Percentiles rank a stretch among this genome's conserved stretches.
Evolutionary conservation across 805 yeast species (phyloP).

Genomic region (Candida wancherniae): DNA sequence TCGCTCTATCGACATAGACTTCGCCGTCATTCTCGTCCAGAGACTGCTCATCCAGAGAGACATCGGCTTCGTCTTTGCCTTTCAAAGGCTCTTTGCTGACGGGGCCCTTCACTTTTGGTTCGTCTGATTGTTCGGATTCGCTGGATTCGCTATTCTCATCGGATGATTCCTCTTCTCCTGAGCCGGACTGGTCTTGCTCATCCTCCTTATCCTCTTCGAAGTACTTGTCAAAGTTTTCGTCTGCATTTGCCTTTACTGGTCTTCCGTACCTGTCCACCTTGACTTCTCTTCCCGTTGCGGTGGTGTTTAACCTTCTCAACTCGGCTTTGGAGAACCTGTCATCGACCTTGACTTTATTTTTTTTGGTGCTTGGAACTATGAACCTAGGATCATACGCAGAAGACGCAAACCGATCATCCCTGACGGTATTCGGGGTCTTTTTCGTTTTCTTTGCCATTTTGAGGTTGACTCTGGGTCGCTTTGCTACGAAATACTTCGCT

Average conservation of each 20-base stretch:
- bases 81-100: conserved; percentile 9
- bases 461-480: not conserved
- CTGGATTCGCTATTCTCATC: conserved; percentile 18
- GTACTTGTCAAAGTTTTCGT: conserved; percentile 47
- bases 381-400: conserved; percentile 89
- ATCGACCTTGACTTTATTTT: conserved; percentile 74
- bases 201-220: conserved; percentile 44
- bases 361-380: conserved; percentile 63
- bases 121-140: conserved; percentile 3
- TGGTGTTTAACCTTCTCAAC: conserved; percentile 43
- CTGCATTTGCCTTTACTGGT: conserved; percentile 43
- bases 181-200: conserved; percentile 11
- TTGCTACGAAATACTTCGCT: too few relatives aligned
- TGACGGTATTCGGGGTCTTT: conserved; percentile 8
- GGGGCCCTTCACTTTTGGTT: conserved; percentile 3
- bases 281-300: conserved; percentile 49
- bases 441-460: conserved; percentile 7
- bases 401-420: conserved; percentile 72
- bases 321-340: conserved; percentile 73
- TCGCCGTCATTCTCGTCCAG: conserved; percentile 13
- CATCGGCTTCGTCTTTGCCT: conserved; percentile 4
- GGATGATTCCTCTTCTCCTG: conserved; percentile 8
- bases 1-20: conserved; percentile 50
- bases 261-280: conserved; percentile 88
- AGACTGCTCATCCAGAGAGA: conserved; percentile 20